These are phyloP conservation scores for Fermentozyma sake DNA, from an alignment of 1,139 yeast genomes.

Conservation along the genomic window DNA sequence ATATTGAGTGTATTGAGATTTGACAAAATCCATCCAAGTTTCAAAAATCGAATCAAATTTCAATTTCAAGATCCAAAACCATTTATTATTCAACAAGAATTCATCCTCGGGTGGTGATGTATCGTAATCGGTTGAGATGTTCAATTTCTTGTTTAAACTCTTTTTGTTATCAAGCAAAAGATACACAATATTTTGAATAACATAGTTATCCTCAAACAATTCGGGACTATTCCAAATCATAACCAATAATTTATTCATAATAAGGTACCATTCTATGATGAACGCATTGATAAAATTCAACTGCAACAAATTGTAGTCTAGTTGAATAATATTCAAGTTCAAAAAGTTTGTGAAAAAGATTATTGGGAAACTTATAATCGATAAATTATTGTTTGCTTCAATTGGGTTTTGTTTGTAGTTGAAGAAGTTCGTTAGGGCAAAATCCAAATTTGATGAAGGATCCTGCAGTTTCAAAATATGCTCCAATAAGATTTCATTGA, in stretches of 20 bases:
- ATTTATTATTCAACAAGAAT: constrained; percentile 20
- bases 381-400: constrained; percentile 18
- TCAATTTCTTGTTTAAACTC: constrained; percentile 9
- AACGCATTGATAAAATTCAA: constrained; percentile 14
- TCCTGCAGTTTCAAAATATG: too few species aligned
- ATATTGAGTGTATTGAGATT: too few species aligned
- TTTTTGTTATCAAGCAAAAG: constrained; percentile 13
- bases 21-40: constrained; percentile 21
- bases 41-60: constrained; percentile 24
- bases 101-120: constrained; percentile 11
- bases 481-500: constrained; percentile 8
- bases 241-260: constrained; percentile 29
- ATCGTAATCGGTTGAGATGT: background rate
- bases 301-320: constrained; percentile 11
- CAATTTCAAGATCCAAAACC: constrained; percentile 24
- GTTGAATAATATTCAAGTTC: constrained; percentile 10
- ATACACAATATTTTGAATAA: constrained; percentile 12
- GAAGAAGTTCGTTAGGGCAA: constrained; percentile 10
- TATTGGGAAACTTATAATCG: constrained; percentile 41
- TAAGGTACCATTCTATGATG: constrained; percentile 37
- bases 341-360: constrained; percentile 32
- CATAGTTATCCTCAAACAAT: constrained; percentile 13
- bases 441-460: constrained; percentile 11
- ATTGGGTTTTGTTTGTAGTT: constrained; percentile 13
- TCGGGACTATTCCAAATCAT: constrained; percentile 13